These are phyloP conservation scores for Mortierella sp. DNA, from an alignment of 371 early-diverging fungal genomes.

Conservation along the genomic window DNA sequence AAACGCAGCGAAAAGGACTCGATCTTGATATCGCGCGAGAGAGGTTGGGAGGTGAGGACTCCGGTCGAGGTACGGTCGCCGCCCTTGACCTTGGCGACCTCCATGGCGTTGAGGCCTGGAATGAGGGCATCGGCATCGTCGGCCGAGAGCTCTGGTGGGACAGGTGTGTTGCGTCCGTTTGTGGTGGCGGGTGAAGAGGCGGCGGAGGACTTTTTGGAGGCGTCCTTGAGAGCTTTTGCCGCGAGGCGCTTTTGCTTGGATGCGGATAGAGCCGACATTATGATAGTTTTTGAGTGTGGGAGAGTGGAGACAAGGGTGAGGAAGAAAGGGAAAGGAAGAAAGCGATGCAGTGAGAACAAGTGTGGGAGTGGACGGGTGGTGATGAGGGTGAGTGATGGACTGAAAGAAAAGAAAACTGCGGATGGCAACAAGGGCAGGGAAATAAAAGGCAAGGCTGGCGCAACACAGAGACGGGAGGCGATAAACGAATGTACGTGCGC, in stretches of 20 bases:
- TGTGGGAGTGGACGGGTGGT: not conserved
- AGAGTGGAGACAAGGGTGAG: not conserved
- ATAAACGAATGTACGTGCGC: not conserved
- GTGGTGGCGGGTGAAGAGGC: conserved; percentile 60
- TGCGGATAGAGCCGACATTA: conserved; percentile 64
- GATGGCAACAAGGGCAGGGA: not conserved
- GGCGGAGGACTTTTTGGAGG: conserved; percentile 50
- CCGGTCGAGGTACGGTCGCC: conserved; percentile 90
- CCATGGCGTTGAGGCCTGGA: conserved; percentile 45
- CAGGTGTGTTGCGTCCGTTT: conserved; percentile 53
- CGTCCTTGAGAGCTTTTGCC: conserved; percentile 77
- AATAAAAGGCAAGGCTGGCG: not conserved
- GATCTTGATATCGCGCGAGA: conserved; percentile 96
- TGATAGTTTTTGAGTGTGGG: conserved; percentile 4
- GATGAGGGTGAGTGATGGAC: not conserved
- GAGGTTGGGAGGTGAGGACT: conserved; percentile 93
- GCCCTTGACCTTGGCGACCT: conserved; percentile 59
- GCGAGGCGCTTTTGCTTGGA: conserved; percentile 89
- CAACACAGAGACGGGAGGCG: not conserved
- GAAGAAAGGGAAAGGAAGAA: conserved; percentile 3
- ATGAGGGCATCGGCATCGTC: conserved; percentile 25
- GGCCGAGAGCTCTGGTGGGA: conserved; percentile 21
- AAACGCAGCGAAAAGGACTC: conserved; percentile 95
- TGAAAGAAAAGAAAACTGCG: conserved; percentile 20
- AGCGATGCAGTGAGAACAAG: not conserved